Percentiles rank a stretch among this genome's conserved stretches.
These are phyloP conservation scores for Avena atlantica DNA, from an alignment of 176 grass and related monocot genomes.

Conservation along the genomic window DNA sequence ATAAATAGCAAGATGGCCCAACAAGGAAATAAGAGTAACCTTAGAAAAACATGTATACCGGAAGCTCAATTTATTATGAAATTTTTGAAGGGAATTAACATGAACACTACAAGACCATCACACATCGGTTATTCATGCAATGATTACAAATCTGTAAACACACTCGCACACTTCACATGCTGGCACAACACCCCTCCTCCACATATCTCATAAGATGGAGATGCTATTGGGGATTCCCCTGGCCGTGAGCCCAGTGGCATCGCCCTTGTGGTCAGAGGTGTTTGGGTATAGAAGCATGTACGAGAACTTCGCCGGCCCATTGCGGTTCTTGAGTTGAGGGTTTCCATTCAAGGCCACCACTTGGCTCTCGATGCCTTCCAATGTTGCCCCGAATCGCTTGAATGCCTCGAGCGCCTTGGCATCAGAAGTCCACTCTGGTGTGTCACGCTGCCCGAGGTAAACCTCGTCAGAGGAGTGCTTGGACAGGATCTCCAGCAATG, in stretches of 20 bases:
- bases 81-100: no score
- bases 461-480: constrained; percentile 61
- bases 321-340: constrained; percentile 42
- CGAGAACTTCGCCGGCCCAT: constrained; percentile 34
- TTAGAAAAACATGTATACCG: no score
- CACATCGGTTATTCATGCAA: no score
- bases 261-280: constrained; percentile 41
- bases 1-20: no score
- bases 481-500: constrained; percentile 69
- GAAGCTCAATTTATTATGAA: no score
- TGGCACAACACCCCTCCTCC: no score
- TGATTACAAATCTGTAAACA: no score
- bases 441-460: no score
- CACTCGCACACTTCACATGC: no score
- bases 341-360: constrained; percentile 26
- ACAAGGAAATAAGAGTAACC: no score
- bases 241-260: no score
- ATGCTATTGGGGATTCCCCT: not conserved
- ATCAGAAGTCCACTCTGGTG: constrained; percentile 34
- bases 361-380: constrained; percentile 36
- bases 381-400: constrained; percentile 32
- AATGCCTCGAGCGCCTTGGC: constrained; percentile 54
- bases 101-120: no score
- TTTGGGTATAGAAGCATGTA: constrained; percentile 55
- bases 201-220: not conserved